Evolutionary conservation across 805 yeast genomes (phyloP).

Genomic region (Candida palmyrensis): DNA sequence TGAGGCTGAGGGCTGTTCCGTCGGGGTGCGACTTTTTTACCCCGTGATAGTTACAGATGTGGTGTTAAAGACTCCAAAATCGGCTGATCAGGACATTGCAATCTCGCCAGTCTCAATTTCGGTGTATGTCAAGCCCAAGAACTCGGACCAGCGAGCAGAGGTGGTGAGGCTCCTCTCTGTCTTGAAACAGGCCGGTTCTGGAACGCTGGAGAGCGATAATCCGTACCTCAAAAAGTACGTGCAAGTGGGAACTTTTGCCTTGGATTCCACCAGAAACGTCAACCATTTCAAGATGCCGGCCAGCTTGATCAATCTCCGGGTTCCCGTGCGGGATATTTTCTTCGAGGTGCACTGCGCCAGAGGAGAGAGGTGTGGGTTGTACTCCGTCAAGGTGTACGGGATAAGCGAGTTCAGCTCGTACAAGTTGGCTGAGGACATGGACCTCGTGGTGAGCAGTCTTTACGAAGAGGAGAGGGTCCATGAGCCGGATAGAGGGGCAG

Average conservation of each 20-base stretch:
- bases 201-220: slow-evolving; percentile 7
- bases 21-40: slow-evolving; percentile 30
- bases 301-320: slow-evolving; percentile 26
- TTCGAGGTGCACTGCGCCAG: slow-evolving; percentile 16
- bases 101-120: slow-evolving; percentile 16
- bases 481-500: slow-evolving; percentile 1
- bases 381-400: slow-evolving; percentile 23
- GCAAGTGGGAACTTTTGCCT: slow-evolving; percentile 21
- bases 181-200: neutral
- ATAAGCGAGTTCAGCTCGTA: slow-evolving; percentile 22
- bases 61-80: slow-evolving; percentile 14
- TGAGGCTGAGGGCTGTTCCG: slow-evolving; percentile 20
- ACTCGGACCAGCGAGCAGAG: slow-evolving; percentile 10
- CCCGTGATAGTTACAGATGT: slow-evolving; percentile 33
- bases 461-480: slow-evolving; percentile 2
- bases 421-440: slow-evolving; percentile 18
- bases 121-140: slow-evolving; percentile 26
- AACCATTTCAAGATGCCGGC: slow-evolving; percentile 29
- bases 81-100: slow-evolving; percentile 5
- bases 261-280: slow-evolving; percentile 11
- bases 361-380: slow-evolving; percentile 11
- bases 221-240: slow-evolving; percentile 26
- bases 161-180: slow-evolving; percentile 14
- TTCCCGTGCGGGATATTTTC: slow-evolving; percentile 29
- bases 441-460: slow-evolving; percentile 10